Evolutionary conservation across 495 filamentous ascomycete species (phyloP).

Genomic region (Neurospora sp.): DNA sequence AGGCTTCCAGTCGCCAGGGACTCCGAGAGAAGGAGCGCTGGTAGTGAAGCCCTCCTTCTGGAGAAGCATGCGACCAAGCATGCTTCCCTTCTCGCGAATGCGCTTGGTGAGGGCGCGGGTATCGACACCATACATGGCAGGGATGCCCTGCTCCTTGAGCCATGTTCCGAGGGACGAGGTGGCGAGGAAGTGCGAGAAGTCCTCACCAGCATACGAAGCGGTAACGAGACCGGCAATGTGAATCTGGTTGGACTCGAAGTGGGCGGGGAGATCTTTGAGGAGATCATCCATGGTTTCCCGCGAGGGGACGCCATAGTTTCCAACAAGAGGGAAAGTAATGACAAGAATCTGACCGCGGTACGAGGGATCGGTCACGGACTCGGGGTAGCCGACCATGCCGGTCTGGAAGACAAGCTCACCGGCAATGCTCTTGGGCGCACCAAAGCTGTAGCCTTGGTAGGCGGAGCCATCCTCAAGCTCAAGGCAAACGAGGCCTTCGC

Average conservation of each 20-base stretch:
- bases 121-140: constrained; percentile 94
- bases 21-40: constrained; percentile 16
- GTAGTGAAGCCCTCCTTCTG: constrained; percentile 44
- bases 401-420: constrained; percentile 99
- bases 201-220: constrained; percentile 83
- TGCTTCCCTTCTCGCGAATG: constrained; percentile 87
- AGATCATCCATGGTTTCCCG: constrained; percentile 71
- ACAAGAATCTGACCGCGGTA: constrained; percentile 98
- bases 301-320: constrained; percentile 94
- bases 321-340: constrained; percentile 97
- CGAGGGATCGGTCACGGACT: constrained; percentile 96
- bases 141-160: constrained; percentile 90
- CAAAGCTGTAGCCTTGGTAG: constrained; percentile 92
- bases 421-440: constrained; percentile 79
- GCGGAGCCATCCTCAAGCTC: constrained; percentile 83
- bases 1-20: constrained; percentile 47
- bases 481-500: constrained; percentile 58
- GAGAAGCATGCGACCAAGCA: constrained; percentile 83
- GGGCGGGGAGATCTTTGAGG: constrained; percentile 70
- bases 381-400: constrained; percentile 97
- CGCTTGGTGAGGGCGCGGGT: constrained; percentile 88
- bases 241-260: constrained; percentile 87
- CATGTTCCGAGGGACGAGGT: constrained; percentile 81
- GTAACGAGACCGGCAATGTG: constrained; percentile 86
- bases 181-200: constrained; percentile 89